phyloP scores from a whole-genome alignment of 2,329 filamentous ascomycete genomes.

The Xylaria sp. region DNA sequence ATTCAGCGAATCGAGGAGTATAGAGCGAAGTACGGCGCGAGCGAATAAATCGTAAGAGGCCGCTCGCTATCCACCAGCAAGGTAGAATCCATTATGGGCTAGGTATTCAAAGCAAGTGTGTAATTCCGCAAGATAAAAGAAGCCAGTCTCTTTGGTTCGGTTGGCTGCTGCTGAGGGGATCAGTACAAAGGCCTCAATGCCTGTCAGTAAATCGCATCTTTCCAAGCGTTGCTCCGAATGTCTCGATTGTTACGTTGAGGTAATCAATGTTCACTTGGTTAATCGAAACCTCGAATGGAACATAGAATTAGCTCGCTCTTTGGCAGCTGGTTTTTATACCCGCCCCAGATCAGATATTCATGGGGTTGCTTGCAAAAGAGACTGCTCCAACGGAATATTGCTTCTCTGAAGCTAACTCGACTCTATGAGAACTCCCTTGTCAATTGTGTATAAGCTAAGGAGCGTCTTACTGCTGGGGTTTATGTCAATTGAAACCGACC shows the following conservation, averaged over 20 bases:
- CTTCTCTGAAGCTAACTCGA: background rate
- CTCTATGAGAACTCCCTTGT: background rate
- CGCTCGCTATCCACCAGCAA: background rate
- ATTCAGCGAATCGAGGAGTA: constrained; percentile 79
- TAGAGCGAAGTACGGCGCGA: constrained; percentile 71
- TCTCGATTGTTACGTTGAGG: background rate
- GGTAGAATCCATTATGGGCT: background rate
- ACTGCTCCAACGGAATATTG: background rate
- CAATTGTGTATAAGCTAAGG: too few relatives aligned
- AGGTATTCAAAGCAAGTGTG: background rate
- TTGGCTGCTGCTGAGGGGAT: background rate
- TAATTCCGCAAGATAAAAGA: background rate
- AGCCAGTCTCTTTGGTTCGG: background rate
- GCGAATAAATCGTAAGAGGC: constrained; percentile 54
- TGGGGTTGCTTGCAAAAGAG: background rate
- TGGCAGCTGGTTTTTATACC: background rate
- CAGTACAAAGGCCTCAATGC: background rate
- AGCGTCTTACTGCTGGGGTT: too few relatives aligned
- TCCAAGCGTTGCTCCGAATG: background rate
- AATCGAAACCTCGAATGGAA: background rate
- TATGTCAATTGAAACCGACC: too few relatives aligned
- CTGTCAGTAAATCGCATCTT: background rate
- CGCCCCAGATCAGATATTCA: background rate
- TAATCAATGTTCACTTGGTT: background rate
- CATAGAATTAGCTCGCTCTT: background rate